Evolutionary conservation across 768 basidiomycete species (phyloP).

Genomic region (Agaricus subrufescens): DNA sequence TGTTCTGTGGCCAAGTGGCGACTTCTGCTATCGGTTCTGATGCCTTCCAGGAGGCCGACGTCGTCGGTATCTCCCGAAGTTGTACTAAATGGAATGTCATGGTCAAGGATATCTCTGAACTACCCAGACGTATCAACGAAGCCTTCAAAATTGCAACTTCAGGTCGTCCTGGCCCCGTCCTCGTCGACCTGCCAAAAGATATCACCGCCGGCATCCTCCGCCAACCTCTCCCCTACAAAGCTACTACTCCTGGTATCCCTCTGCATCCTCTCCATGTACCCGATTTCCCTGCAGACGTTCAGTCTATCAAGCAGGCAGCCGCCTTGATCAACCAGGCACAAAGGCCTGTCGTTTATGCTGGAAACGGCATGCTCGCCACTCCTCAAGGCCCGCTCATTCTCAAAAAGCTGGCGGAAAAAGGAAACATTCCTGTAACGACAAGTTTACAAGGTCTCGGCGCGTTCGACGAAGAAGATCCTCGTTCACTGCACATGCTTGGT

Average conservation of each 20-base stretch:
- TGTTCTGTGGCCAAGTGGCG: constrained; percentile 97
- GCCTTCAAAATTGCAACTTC: constrained; percentile 99
- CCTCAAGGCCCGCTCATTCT: constrained; percentile 81
- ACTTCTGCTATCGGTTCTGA: constrained; percentile 99
- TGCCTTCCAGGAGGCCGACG: constrained; percentile 97
- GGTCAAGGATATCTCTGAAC: constrained; percentile 95
- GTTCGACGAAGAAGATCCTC: constrained; percentile 86
- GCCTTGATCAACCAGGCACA: constrained; percentile 88
- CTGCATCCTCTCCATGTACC: constrained; percentile 61
- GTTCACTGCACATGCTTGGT: constrained; percentile 93
- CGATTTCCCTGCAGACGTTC: constrained; percentile 55
- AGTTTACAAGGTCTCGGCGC: constrained; percentile 94
- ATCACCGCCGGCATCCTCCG: constrained; percentile 91
- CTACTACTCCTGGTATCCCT: constrained; percentile 83
- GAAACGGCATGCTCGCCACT: constrained; percentile 83
- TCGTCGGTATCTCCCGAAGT: constrained; percentile 91
- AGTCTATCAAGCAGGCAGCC: constrained; percentile 78
- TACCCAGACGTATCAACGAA: constrained; percentile 95
- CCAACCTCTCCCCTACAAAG: constrained; percentile 79
- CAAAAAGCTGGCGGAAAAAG: constrained; percentile 68
- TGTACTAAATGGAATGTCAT: constrained; percentile 99
- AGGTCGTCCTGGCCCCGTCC: constrained; percentile 94
- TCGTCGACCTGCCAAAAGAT: constrained; percentile 99
- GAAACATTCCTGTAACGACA: constrained; percentile 96
- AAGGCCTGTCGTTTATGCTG: constrained; percentile 89